phyloP scores from a whole-genome alignment of 2,329 filamentous ascomycete species.

The Cladosporium sp. region DNA sequence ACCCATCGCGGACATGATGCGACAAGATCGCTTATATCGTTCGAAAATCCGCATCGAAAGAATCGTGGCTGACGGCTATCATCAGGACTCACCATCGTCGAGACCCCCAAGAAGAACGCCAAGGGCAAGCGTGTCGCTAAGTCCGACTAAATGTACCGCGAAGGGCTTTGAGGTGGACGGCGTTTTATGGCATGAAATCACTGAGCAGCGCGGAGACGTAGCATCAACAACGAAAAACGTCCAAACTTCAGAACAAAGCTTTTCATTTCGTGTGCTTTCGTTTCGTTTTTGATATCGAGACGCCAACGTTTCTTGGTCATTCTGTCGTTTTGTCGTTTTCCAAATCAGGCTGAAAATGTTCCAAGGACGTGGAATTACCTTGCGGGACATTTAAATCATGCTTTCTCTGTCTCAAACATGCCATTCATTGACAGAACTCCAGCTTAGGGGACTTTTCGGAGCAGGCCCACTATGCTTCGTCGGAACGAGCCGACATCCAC shows the following conservation, averaged over 20 bases:
- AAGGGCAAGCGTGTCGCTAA: slow-evolving; percentile 46
- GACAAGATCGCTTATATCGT: not conserved
- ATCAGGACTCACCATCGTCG: slow-evolving; percentile 54
- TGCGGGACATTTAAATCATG: too few relatives aligned
- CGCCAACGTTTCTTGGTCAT: too few relatives aligned
- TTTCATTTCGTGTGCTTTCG: not conserved
- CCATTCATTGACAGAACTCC: too few relatives aligned
- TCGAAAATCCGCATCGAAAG: not conserved
- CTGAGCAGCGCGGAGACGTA: slow-evolving; percentile 9
- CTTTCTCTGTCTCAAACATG: too few relatives aligned
- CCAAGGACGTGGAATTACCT: too few relatives aligned
- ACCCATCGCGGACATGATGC: not conserved
- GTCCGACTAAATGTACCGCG: slow-evolving; percentile 15
- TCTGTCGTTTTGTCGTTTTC: too few relatives aligned
- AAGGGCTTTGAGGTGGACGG: slow-evolving; percentile 7
- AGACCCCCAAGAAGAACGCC: slow-evolving; percentile 60
- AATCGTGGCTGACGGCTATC: slow-evolving; percentile 16
- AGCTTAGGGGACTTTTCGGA: too few relatives aligned
- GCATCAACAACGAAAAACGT: slow-evolving; percentile 13
- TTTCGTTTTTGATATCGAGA: not conserved
- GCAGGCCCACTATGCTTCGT: too few relatives aligned
- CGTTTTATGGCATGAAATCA: slow-evolving; percentile 12
- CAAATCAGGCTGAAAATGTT: too few relatives aligned
- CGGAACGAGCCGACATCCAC: too few relatives aligned
- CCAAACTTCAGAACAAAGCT: slow-evolving; percentile 8